Base-by-base conservation (phyloP, 495 filamentous ascomycete species). In the Barbatosphaeria neglecta region DNA sequence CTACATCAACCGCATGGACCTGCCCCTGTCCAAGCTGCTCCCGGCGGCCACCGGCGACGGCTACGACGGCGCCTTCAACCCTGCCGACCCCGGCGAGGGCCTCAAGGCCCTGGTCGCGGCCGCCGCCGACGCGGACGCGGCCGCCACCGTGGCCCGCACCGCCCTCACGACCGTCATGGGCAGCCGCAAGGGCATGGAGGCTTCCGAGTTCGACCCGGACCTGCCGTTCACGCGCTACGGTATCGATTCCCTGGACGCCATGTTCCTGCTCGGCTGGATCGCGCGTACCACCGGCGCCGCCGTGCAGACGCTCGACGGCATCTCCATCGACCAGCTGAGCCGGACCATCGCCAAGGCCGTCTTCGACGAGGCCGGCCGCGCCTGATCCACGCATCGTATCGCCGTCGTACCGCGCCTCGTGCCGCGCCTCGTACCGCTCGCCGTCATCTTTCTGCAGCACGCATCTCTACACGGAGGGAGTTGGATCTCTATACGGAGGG, bases 1-100 rank as follows among this genome's bases (percentile, higher is more conserved):
- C 4, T 47, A 55, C 15, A 55, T 66, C 49, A 59, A 60, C 43
- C 37, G 51, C 22, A 52, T 60, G 4, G 63, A 66, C 25, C 43
- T 62, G 28, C 47, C 50, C 5, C 37, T 22, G 2, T 46, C 31
- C 22, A 22, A 25, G 28, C 15, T 22, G 13, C n/a, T 20, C 13
- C 23, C 18, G 7, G 27, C 15, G 24, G 10, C 13, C 3, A 47
- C 31, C 15, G 22, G 37, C 17, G 31, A 16, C 5, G 22, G 10
- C 33, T 8, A 10, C 3, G 11, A 50, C 17, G 43, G 24, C 28
- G 25, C 45, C 19, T n/a, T 37, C 35, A 22, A 19, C 15, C 13
- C 25, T 13, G 31, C 15, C 5, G 22, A 15, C 33, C 15, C 11
- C 3, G 18, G 37, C n/a, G n/a, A n/a, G 45, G 22, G 51, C 51